Base-by-base conservation (phyloP, 805 yeast genomes). In the Teunomyces aglyptinius region DNA sequence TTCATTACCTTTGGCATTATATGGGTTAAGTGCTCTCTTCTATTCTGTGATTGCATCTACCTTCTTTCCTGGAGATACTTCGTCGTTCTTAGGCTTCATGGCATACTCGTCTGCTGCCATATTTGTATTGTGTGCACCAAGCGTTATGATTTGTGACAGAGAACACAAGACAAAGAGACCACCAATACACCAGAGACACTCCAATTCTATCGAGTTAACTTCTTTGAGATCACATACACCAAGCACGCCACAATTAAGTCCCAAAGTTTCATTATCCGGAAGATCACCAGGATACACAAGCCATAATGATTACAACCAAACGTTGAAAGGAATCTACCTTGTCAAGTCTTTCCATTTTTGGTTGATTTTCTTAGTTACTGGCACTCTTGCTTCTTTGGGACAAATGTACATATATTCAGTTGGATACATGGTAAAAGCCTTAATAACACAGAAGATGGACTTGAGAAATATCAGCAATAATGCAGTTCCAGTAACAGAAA, bases 1-100 rank as follows among this genome's bases (percentile, higher is more conserved):
- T 0, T 80, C 89, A 0, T 70, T 86, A 38, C 90, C 92, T 2
- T 73, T 86, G 61, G 83, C 91, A 1, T 76, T 85, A 38, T 85
- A 83, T 61, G 95, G 95, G 0, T 72, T 85, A 12, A 80, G 86
- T 59, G 94, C 94, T 3, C 74, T 84, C 55, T 73, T 83, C 43
- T 83, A 78, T 58, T 83, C 90, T 1, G 68, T 76, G 1, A 55
- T 81, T 18, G 84, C 83, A 1, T 65, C 79, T 8, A 52, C 70
- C 12, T 69, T 81, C 47, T 81, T 67, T 49, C 78, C 84, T 0
- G 83, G 84, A 2, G 78, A 81, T 48, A 83, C 89, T 0, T 72
- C 74, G 13, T 74, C 70, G 5, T 78, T 85, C 44, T 56, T 81
- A 49, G 75, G 75, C 2, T 71, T 78, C 39, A 50, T 81, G 40